Conservation (phyloP, 164 flowering plant genomes). For the Kingdonia uniflora region DNA sequence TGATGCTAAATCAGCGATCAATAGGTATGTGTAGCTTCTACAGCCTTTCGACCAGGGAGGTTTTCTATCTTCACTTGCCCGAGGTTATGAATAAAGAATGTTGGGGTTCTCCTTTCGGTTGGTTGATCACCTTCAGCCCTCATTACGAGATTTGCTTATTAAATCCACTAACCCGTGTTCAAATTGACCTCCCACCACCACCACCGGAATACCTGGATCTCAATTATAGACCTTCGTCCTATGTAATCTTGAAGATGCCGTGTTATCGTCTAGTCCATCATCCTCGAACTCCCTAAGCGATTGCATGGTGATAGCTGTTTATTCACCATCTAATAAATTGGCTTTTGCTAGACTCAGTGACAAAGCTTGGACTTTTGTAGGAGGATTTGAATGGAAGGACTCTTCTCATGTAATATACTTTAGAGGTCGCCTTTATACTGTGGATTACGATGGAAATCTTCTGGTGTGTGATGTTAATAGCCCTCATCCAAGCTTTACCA, state of each 20-base stretch:
- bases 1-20: background rate
- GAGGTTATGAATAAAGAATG: background rate
- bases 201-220: background rate
- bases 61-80: background rate
- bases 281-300: background rate
- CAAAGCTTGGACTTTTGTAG: background rate
- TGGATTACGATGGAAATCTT: too few species aligned
- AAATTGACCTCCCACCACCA: too few species aligned
- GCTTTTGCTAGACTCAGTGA: background rate
- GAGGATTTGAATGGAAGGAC: too few species aligned
- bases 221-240: background rate
- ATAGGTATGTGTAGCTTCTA: background rate
- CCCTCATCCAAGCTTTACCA: too few species aligned
- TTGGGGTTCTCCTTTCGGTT: slow-evolving; percentile 1
- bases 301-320: background rate
- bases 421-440: too few species aligned
- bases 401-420: too few species aligned
- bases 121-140: background rate
- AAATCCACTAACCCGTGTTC: too few species aligned
- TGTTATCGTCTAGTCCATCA: background rate
- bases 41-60: background rate
- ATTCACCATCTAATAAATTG: background rate
- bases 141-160: too few species aligned
- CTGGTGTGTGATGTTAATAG: too few species aligned
- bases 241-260: background rate